Percentiles rank a stretch among this genome's conserved stretches.
phyloP scores from a whole-genome alignment of 805 yeast genomes.

The Clavispora phyllophila region DNA sequence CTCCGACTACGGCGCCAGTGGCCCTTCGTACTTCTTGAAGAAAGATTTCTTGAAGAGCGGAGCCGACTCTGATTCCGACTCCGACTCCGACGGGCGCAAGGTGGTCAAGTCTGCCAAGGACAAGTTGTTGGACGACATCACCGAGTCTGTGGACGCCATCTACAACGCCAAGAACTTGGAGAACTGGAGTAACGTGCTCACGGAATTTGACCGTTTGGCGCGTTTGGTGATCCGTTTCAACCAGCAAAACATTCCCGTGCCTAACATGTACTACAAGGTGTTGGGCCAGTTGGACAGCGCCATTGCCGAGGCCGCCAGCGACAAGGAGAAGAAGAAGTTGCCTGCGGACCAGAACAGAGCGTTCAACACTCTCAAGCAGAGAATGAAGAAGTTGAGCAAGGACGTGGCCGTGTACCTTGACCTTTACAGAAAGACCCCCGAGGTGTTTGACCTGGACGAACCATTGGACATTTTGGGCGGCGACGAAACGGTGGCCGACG shows the following conservation, averaged over 20 bases:
- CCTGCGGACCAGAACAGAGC: conserved; percentile 82
- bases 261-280: conserved; percentile 63
- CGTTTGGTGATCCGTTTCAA: conserved; percentile 61
- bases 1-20: conserved; percentile 31
- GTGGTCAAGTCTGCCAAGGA: conserved; percentile 93
- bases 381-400: conserved; percentile 73
- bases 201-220: conserved; percentile 74
- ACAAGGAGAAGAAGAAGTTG: conserved; percentile 61
- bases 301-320: conserved; percentile 46
- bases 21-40: conserved; percentile 54
- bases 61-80: conserved; percentile 37
- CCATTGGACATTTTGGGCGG: conserved; percentile 34
- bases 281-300: conserved; percentile 70
- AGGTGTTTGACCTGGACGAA: conserved; percentile 58
- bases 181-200: conserved; percentile 74
- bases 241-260: conserved; percentile 74
- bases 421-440: conserved; percentile 64
- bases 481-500: conserved; percentile 24
- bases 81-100: conserved; percentile 68
- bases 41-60: conserved; percentile 41
- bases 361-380: conserved; percentile 80
- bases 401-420: conserved; percentile 61
- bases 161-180: conserved; percentile 63
- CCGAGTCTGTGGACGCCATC: conserved; percentile 56
- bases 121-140: conserved; percentile 84